Percentiles rank a stretch among this genome's conserved stretches.
phyloP scores from a whole-genome alignment of 2,329 filamentous ascomycete genomes.

The Stemphylium vesicarium region DNA sequence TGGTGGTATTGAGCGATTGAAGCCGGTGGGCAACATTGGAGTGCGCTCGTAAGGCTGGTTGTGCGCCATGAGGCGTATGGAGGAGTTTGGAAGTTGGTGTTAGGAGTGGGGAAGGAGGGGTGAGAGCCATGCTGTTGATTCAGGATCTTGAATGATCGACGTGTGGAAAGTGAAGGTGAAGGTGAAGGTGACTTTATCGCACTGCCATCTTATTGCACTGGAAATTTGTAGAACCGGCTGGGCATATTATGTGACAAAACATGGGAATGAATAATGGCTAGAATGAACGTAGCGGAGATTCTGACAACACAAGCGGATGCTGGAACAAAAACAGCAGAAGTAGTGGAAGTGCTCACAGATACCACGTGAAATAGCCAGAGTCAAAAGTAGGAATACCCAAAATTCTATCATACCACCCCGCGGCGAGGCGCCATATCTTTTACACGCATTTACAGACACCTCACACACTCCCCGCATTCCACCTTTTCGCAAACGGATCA shows the following conservation, averaged over 20 bases:
- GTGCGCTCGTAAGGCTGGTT: background rate
- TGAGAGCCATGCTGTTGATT: background rate
- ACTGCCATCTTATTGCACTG: slow-evolving; percentile 51
- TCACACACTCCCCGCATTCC: slow-evolving; percentile 9
- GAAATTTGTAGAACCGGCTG: slow-evolving; percentile 3
- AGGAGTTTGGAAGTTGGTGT: background rate
- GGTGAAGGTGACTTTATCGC: slow-evolving; percentile 69
- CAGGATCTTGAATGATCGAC: too few relatives aligned
- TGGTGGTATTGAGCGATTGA: slow-evolving; percentile 55
- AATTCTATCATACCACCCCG: background rate
- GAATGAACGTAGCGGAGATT: background rate
- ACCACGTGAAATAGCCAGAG: too few relatives aligned
- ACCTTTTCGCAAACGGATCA: slow-evolving; percentile 61
- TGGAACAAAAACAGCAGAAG: too few relatives aligned
- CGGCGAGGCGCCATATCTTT: too few relatives aligned
- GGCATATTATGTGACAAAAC: background rate
- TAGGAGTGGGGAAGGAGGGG: background rate
- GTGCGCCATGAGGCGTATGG: background rate
- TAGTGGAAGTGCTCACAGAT: too few relatives aligned
- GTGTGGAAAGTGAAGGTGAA: slow-evolving; percentile 95
- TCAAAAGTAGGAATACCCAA: background rate
- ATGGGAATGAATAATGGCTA: rapidly evolving
- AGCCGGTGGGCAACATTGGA: background rate
- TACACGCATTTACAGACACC: background rate
- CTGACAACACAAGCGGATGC: background rate